phyloP scores from a whole-genome alignment of 768 basidiomycete species.

The Xerocomellus chrysenteron region DNA sequence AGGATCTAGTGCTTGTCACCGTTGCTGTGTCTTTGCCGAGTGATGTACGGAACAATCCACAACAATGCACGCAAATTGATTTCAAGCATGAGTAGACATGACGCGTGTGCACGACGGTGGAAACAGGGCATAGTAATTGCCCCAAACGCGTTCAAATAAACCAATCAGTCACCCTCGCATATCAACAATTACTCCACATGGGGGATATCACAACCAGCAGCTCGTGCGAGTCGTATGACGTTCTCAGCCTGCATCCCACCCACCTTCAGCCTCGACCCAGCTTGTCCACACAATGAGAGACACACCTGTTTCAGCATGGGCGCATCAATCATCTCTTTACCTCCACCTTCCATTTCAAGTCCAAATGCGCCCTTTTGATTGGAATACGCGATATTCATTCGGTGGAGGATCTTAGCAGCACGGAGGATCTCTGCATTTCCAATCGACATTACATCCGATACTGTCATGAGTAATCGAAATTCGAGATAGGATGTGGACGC shows the following conservation, averaged over 20 bases:
- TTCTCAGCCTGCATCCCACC: constrained; percentile 44
- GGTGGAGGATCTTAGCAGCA: constrained; percentile 68
- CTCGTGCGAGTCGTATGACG: constrained; percentile 49
- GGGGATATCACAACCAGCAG: constrained; percentile 57
- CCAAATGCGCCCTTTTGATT: constrained; percentile 68
- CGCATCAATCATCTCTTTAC: constrained; percentile 85
- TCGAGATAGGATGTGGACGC: constrained; percentile 6
- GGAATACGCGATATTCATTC: constrained; percentile 59
- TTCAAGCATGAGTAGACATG: neutral
- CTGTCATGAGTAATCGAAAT: neutral
- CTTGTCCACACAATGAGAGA: neutral
- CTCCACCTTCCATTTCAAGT: constrained; percentile 52
- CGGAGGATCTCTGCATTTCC: constrained; percentile 63
- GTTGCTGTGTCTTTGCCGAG: neutral
- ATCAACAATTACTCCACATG: constrained; percentile 28
- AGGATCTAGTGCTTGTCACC: too few species aligned
- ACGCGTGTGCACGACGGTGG: neutral
- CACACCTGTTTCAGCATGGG: constrained; percentile 78
- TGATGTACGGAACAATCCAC: neutral
- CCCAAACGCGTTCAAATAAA: neutral
- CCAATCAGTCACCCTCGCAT: neutral
- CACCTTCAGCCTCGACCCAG: neutral
- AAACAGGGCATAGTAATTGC: neutral
- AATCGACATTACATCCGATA: neutral
- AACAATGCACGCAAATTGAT: neutral